phyloP scores from a whole-genome alignment of 257 asterid species.

The Dorcoceras hygrometricum region DNA sequence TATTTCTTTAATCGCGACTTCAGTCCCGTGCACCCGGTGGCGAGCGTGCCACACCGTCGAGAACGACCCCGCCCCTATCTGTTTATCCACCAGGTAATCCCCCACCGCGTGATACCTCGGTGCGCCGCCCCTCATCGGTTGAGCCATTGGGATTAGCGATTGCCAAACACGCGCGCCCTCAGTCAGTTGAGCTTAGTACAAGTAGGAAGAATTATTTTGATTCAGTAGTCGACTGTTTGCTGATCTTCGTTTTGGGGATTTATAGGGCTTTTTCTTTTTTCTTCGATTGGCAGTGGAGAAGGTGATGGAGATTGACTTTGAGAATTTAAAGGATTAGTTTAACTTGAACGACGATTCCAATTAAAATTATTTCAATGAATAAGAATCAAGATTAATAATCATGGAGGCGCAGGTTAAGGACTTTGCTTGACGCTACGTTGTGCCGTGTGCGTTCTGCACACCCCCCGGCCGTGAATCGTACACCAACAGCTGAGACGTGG shows the following conservation, averaged over 20 bases:
- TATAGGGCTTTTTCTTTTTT: not conserved
- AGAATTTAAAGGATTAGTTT: constrained; percentile 7
- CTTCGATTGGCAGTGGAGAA: not conserved
- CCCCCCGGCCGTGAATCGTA: too few species aligned
- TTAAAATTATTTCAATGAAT: constrained; percentile 13
- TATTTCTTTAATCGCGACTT: constrained; percentile 90
- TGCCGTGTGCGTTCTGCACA: not conserved
- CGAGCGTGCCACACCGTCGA: constrained; percentile 96
- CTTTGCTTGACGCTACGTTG: constrained; percentile 12
- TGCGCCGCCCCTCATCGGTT: constrained; percentile 39
- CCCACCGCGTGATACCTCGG: constrained; percentile 57
- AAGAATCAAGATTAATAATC: not conserved
- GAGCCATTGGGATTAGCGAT: constrained; percentile 47
- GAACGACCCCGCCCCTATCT: constrained; percentile 78
- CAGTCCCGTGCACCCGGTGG: constrained; percentile 77
- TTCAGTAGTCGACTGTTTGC: not conserved
- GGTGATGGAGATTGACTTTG: not conserved
- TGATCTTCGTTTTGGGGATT: not conserved
- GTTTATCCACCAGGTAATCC: constrained; percentile 73
- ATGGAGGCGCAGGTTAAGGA: not conserved
- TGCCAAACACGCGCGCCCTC: constrained; percentile 12
- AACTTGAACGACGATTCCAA: constrained; percentile 1
- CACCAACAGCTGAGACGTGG: too few species aligned
- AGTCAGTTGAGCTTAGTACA: constrained; percentile 12
- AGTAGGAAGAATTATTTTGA: not conserved